phyloP scores from a whole-genome alignment of 2,329 filamentous ascomycete species.

The Epichloe brachyelytri region DNA sequence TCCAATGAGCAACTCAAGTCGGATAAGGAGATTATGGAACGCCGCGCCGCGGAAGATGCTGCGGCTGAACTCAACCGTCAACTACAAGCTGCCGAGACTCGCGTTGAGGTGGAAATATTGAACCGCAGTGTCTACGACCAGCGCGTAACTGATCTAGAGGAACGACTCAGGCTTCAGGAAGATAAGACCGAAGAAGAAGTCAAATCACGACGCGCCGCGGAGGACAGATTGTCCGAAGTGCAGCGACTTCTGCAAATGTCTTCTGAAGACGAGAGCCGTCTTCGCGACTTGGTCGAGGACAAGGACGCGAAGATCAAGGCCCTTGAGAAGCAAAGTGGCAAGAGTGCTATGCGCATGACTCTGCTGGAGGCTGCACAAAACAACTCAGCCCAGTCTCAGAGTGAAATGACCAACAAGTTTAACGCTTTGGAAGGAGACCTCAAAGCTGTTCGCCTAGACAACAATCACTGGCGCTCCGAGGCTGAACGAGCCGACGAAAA shows the following conservation, averaged over 20 bases:
- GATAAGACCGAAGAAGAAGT: slow-evolving; percentile 52
- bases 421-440: slow-evolving; percentile 41
- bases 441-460: slow-evolving; percentile 41
- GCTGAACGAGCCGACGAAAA: slow-evolving; percentile 45
- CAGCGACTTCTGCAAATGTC: slow-evolving; percentile 55
- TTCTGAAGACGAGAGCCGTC: slow-evolving; percentile 58
- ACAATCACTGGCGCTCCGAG: slow-evolving; percentile 47
- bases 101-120: slow-evolving; percentile 47
- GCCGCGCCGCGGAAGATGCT: slow-evolving; percentile 40
- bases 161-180: slow-evolving; percentile 51
- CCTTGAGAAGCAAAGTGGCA: slow-evolving; percentile 41
- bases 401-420: slow-evolving; percentile 43
- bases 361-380: slow-evolving; percentile 55
- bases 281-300: slow-evolving; percentile 55
- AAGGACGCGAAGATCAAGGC: slow-evolving; percentile 53
- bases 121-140: slow-evolving; percentile 45
- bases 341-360: slow-evolving; percentile 48
- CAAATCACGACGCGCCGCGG: slow-evolving; percentile 48
- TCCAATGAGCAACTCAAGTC: slow-evolving; percentile 33
- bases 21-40: slow-evolving; percentile 34
- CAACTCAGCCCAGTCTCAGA: slow-evolving; percentile 39
- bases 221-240: slow-evolving; percentile 61
- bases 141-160: slow-evolving; percentile 57
- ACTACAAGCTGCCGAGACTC: slow-evolving; percentile 43
- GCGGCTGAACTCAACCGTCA: slow-evolving; percentile 40